These are phyloP conservation scores for Dioscorea dumetorum DNA, from an alignment of 106 monocot genomes.

Conservation along the genomic window DNA sequence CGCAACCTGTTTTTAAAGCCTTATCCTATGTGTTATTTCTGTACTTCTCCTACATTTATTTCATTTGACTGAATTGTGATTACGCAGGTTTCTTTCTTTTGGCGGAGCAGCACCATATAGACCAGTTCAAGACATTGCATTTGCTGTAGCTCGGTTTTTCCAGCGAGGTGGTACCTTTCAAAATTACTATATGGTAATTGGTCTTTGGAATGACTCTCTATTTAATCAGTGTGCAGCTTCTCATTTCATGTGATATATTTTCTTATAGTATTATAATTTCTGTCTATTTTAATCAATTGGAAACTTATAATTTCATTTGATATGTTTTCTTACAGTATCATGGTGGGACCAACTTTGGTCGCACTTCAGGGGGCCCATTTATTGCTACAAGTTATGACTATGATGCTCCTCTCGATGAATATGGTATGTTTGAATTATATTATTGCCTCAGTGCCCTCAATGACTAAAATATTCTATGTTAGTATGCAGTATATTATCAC, in stretches of 20 bases:
- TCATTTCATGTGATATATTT: neutral
- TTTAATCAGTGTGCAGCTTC: neutral
- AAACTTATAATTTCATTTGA: no score
- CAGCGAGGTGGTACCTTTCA: conserved; percentile 97
- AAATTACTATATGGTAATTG: conserved; percentile 91
- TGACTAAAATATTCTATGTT: no score
- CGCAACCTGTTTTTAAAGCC: no score
- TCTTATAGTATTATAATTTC: conserved; percentile 48
- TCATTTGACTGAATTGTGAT: neutral
- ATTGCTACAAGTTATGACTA: conserved; percentile 98
- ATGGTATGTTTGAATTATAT: conserved; percentile 41
- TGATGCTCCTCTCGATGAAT: conserved; percentile 98
- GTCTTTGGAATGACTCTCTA: neutral
- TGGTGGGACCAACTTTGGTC: conserved; percentile 95
- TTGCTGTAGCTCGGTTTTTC: conserved; percentile 91
- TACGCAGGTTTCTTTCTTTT: conserved; percentile 73
- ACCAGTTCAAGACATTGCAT: conserved; percentile 91
- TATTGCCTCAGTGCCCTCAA: neutral
- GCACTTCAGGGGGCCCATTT: conserved; percentile 84
- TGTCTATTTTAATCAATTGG: neutral
- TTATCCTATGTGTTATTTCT: neutral
- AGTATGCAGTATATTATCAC: no score
- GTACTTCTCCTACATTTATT: neutral
- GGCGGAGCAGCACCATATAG: conserved; percentile 72
- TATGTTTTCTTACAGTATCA: conserved; percentile 51